Base-by-base conservation (phyloP, 2,329 filamentous ascomycete species). In the Aspergillus sp. region DNA sequence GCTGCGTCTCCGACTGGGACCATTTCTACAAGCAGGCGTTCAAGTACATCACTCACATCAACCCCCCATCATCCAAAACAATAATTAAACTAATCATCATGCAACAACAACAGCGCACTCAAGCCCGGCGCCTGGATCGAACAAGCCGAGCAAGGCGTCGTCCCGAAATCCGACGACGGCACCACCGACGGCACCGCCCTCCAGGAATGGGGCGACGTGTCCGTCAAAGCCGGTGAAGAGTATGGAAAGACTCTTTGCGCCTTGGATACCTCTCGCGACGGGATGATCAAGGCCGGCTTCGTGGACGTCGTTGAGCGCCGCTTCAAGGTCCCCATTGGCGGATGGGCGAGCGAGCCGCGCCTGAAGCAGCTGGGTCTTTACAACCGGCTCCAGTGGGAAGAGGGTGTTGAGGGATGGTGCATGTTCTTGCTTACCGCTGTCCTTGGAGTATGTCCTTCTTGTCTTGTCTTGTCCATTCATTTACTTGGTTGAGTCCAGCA, bases 1-100 rank as follows among this genome's bases (percentile, higher is more conserved):
- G 78, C 12, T 75, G 72, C 52, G 72, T 81, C 5, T 68, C 72
- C 1, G 77, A 80, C 57, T 80, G 78, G 78, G 69, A 75, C 52
- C 68, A 67, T 52, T 77, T 80, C 61, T 75, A 60, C 22, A 15
- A 48, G n/a, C 43, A 58, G 44, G 57, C 59, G 1, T 32, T 55
- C 69, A 51, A 51, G 64, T 54, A 69, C 74, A 57, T 70, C 15
- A 17, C 22, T n/a, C n/a, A n/a, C n/a, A n/a, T n/a, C n/a, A n/a
- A n/a, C n/a, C n/a, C n/a, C n/a, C n/a, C n/a, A n/a, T n/a, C n/a
- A n/a, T n/a, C n/a, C n/a, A n/a, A n/a, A n/a, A n/a, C n/a, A n/a
- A n/a, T n/a, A n/a, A n/a, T n/a, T n/a, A n/a, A n/a, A n/a, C n/a
- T n/a, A n/a, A n/a, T n/a, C n/a, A n/a, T n/a, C n/a, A n/a, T n/a